Conservation (phyloP, 2,329 filamentous ascomycete genomes). For the Zymoseptoria pseudotritici region DNA sequence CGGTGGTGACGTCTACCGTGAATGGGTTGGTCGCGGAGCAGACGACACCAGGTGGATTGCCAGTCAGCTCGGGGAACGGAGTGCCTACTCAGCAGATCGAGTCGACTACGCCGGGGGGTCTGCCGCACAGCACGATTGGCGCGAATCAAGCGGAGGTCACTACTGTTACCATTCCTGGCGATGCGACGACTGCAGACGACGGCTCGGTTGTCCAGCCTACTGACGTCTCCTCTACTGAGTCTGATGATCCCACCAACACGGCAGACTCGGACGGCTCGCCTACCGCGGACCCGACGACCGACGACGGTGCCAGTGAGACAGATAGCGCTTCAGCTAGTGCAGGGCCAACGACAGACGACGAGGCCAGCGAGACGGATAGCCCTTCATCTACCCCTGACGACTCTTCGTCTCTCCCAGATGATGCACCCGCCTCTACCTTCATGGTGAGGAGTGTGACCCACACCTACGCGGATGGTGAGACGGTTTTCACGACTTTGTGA, state of each 20-base stretch:
- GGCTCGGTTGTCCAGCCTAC: background rate
- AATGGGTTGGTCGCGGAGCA: background rate
- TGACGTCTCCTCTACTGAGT: background rate
- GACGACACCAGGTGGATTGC: background rate
- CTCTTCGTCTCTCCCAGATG: background rate
- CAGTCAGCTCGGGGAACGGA: background rate
- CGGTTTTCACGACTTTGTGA: conserved; percentile 3
- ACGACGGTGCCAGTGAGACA: background rate
- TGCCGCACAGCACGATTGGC: background rate
- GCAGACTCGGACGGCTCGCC: background rate
- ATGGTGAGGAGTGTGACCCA: background rate
- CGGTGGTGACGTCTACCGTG: background rate
- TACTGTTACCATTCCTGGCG: background rate
- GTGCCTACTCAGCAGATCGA: background rate
- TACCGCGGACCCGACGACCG: background rate
- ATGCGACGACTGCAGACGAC: background rate
- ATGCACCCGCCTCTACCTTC: background rate
- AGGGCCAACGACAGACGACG: background rate
- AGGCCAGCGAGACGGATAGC: background rate
- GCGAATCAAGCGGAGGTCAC: background rate
- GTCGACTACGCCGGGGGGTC: background rate
- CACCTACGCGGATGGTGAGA: conserved; percentile 1
- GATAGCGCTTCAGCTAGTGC: background rate
- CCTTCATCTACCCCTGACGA: background rate
- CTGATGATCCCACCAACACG: background rate